Evolutionary conservation across 371 early-diverging fungal genomes (phyloP), one percentile per base, ranked within the genome.

Genomic region (Mucor velutinosus): DNA sequence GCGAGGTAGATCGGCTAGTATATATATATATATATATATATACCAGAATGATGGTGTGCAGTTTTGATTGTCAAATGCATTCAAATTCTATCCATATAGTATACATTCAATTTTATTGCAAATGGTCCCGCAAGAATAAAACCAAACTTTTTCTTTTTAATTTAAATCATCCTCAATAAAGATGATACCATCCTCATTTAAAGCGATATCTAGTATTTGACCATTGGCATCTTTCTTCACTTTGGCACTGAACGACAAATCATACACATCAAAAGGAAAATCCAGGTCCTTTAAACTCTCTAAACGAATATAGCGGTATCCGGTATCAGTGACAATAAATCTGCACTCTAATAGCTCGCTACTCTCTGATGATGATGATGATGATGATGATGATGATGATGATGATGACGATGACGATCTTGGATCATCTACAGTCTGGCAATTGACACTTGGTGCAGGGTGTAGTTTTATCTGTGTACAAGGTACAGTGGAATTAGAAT

Each of bases 281-380:
- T 80, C 74, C 51, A 73, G 37, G 35, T 82, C 78, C 11, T 63
- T 74, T 25, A 70, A 70, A 27, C 77, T 83, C 30, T 75, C 66
- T 21, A 86, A 60, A 29, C 81, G 82, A 25, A 86, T 76, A 45
- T 79, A 86, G 27, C 86, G 74, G 62, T 82, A 83, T 0, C 82
- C 81, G 4, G 78, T 86, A 32, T 81, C 78, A 8, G 66, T 65
- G 3, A 83, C 66, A 12, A 72, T 70, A 65, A 82, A 82, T 29
- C 55, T 58, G 58, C 84, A 83, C 41, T 80, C 80, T 5, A 78
- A 33, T 33, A 80, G 39, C 10, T 63, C 56, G 1, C 51, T 35
- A 33, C 60, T 63, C 1, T 65, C 63, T 0, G 39, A 17, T 12
- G 21, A 49, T 49, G 43, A n/a, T n/a, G n/a, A n/a, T n/a, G n/a